Base-by-base conservation (phyloP, 148 eudicot species). In the Simmondsia chinensis region DNA sequence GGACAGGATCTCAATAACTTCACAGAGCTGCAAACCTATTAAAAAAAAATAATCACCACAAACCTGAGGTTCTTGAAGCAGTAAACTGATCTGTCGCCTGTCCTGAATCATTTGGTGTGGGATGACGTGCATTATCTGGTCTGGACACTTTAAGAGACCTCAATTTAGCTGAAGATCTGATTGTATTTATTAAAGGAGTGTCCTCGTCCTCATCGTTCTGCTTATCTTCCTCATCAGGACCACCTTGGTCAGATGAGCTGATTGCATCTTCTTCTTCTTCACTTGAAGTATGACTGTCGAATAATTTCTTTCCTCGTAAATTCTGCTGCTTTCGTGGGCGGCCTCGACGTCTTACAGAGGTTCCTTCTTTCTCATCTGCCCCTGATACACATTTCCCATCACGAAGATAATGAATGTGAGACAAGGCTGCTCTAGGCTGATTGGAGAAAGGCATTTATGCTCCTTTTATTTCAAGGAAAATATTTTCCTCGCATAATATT, bases 261-360 rank as follows among this genome's bases (percentile, higher is more conserved):
- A 86, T 74, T 46, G 63, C 57, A 52, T 93, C 99, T 48, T 89
- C 96, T 53, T 88, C 94, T 20, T 80, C 88, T 38, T 83, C 99
- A 56, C 99, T 82, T 16, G 99, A 82, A 66, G 68, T 70, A 13
- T 76, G 74, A 70, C 75, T 96, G 37, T 79, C 81, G 56, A 85
- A 93, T 40, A 93, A 78, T 44, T 87, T 82, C 64, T 82, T 93
- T 35, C 96, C 96, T 48, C 50, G 77, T 11, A 82, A 22, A 41
- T 65, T 72, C 18, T 30, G 79, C 34, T 64, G 66, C 68, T 82
- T 93, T 20, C 74, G 62, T 33, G 82, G 79, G 25, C 87, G 94
- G 52, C 93, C 93, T 40, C 86, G 78, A 12, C 83, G 79, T 46
- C 68, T 86, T 18, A 59, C 75, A 29, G 89, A 43, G 21, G 56